Base-by-base conservation (phyloP, 1,284 basidiomycete genomes). In the Butyriboletus appendiculatus region DNA sequence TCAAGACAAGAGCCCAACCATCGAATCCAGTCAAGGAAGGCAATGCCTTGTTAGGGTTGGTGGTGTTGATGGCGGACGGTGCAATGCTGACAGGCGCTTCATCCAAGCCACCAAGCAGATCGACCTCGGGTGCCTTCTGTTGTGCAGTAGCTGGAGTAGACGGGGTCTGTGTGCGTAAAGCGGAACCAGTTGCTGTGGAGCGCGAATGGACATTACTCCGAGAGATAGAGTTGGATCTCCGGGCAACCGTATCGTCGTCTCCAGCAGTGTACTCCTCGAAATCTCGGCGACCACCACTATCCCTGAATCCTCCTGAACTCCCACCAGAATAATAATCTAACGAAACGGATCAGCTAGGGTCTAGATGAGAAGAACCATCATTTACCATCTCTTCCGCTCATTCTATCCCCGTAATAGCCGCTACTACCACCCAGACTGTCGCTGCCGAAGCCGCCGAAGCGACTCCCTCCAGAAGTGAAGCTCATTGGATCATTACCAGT, bases 251-350 rank as follows among this genome's bases (percentile, higher is more conserved):
- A 60, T 98, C 97, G 68, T 95, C 93, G 52, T 97, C 97, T 1
- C 97, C 96, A 5, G 96, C 97, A 63, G 98, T 92, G 71, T 99
- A 99, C 71, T 98, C 96, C 63, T 98, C 96, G 65, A 85, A 96
- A 42, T 79, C 78, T 52, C 79, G 77, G 40, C 84, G 75, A 18
- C 78, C 67, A 5, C 68, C 65, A 22, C 73, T 79, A 58, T 90
- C 90, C 50, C 81, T 76, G 74, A 89, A 90, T 22, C 75, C 72
- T 48, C 75, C 72, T 34, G 81, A 80, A 43, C 78, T 77, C 3
- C 78, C 81, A 30, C 79, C 75, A 22, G 75, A 73, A 52, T 76
- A 76, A 48, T 69, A 72, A 47, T 57, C 74, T 71, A 58, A 41
- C 60, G 46, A 57, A 38, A 60, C 59, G 48, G 68, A 67, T 75